Percentiles rank a stretch among this genome's conserved stretches.
Evolutionary conservation across 805 yeast species (phyloP).

Genomic region (Sugiyamaella chiloensis): DNA sequence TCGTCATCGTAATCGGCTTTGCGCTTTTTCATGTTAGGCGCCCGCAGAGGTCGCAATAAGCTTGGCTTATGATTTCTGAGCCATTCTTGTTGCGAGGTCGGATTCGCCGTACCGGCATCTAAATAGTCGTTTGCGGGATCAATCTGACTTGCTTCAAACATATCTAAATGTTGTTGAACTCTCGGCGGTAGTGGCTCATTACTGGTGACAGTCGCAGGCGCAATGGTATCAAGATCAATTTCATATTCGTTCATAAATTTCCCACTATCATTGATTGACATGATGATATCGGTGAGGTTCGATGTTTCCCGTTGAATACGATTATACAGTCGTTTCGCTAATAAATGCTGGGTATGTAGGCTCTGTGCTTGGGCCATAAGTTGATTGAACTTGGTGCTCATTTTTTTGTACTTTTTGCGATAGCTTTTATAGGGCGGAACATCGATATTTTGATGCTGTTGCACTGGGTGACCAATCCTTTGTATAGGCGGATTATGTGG

Average conservation of each 20-base stretch:
- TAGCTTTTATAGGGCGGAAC: conserved; percentile 14
- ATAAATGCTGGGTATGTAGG: conserved; percentile 14
- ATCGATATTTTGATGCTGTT: no score
- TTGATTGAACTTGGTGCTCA: conserved; percentile 17
- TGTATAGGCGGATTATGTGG: no score
- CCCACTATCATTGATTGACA: conserved; percentile 12
- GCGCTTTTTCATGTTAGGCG: background rate
- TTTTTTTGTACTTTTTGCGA: conserved; percentile 21
- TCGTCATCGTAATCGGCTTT: conserved; percentile 1
- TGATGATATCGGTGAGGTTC: conserved; percentile 17
- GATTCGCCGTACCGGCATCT: no score
- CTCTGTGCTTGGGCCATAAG: conserved; percentile 20
- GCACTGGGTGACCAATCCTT: no score
- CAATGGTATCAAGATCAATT: conserved; percentile 1
- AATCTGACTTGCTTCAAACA: no score
- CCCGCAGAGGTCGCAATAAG: background rate
- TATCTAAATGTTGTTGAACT: conserved; percentile 8
- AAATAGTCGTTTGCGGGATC: no score
- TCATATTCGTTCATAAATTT: conserved; percentile 10
- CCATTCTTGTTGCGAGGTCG: background rate
- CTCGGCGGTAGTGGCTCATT: conserved; percentile 4
- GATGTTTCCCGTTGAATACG: conserved; percentile 21
- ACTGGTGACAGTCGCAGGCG: no score
- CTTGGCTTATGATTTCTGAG: background rate
- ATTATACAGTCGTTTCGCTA: conserved; percentile 17